Evolutionary conservation across 2,329 filamentous ascomycete genomes (phyloP), one percentile per base, ranked within the genome.

Genomic region (Fusarium agapanthi): DNA sequence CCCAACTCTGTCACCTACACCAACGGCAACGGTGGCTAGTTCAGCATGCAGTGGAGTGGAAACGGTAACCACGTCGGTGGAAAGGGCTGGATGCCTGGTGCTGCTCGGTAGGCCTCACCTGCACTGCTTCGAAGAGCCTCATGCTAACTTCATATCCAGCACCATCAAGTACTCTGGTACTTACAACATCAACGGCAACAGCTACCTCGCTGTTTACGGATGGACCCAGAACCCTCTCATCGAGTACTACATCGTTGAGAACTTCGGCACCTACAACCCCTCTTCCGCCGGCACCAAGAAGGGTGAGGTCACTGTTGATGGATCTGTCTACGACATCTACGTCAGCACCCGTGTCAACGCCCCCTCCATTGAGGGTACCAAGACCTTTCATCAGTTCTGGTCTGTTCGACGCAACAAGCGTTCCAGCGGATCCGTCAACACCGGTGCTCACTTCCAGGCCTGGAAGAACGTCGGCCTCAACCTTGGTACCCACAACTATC

Each of bases 351-450:
- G 82, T 26, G 73, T 74, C 71, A 85, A 87, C 71, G 79, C 80
- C 57, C 85, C 86, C n/a, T 85, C 82, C 51, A 87, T 87, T 56
- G 76, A 84, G 43, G 86, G 86, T 43, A 87, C 84, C 35, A 69
- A 75, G 50, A 88, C 85, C 57, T 88, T 88, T 77, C 80, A 85
- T 76, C 87, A 88, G 80, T 88, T 83, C 80, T 88, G 84, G 86
- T 86, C 83, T 26, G 84, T 89, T 26, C 83, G 87, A 65, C 79
- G 81, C 68, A 80, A 70, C 61, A 88, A 88, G 83, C 83, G 87
- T 54, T 81, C 82, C 30, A 81, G 83, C 59, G 88, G 87, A 7
- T 86, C 84, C 12, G 84, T 90, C 67, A 86, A 83, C 41, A 82
- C 83, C 4, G 80, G 77, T 30, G 85, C 83, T 70, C 87, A 89